phyloP scores from a whole-genome alignment of 768 basidiomycete genomes.

The Rhodotorula kratochvilovae region DNA sequence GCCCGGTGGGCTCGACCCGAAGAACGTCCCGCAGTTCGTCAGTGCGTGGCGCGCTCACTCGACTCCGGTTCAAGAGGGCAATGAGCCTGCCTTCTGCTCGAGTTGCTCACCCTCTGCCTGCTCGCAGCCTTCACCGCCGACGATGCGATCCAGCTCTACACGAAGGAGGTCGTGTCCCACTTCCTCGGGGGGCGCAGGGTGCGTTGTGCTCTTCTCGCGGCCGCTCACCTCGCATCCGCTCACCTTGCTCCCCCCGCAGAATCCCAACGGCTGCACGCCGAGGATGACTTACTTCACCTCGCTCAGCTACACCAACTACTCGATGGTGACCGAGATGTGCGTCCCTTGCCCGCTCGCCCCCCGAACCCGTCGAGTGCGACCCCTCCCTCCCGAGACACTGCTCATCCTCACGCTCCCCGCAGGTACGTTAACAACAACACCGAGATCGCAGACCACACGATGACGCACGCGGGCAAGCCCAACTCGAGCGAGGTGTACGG shows the following conservation, averaged over 20 bases:
- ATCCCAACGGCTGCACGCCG: conserved; percentile 55
- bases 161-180: conserved; percentile 66
- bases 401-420: neutral
- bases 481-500: conserved; percentile 63
- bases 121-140: conserved; percentile 37
- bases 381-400: no score
- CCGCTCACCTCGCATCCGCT: neutral
- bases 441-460: conserved; percentile 71
- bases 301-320: conserved; percentile 67
- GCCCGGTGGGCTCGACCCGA: conserved; percentile 65
- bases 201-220: neutral
- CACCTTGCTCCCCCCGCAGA: neutral
- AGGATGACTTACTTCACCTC: conserved; percentile 74
- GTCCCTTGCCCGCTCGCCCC: neutral
- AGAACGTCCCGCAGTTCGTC: conserved; percentile 49
- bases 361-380: no score
- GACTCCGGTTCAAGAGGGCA: no score
- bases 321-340: conserved; percentile 28
- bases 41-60: conserved; percentile 44
- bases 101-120: conserved; percentile 48
- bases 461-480: conserved; percentile 62
- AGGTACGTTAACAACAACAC: conserved; percentile 75
- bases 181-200: conserved; percentile 66
- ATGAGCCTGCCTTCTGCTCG: conserved; percentile 50
- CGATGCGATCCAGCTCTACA: conserved; percentile 68